Percentiles rank a stretch among this genome's conserved stretches.
phyloP scores from a whole-genome alignment of 768 basidiomycete species.

The Hysterangium stoloniferum region DNA sequence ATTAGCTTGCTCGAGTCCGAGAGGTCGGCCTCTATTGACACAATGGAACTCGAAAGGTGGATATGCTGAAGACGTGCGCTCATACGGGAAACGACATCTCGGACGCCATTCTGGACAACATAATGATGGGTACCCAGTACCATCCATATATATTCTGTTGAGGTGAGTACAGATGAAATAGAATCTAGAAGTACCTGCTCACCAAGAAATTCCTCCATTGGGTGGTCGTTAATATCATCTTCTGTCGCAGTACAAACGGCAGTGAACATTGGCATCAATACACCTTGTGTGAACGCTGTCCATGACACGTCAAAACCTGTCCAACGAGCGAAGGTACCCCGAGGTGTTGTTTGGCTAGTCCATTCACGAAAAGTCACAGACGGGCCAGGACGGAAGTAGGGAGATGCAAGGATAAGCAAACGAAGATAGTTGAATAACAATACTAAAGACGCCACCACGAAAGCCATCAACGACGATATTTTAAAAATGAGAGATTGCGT shows the following conservation, averaged over 20 bases:
- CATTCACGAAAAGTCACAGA: slow-evolving; percentile 43
- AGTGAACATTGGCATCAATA: slow-evolving; percentile 61
- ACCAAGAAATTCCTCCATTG: slow-evolving; percentile 61
- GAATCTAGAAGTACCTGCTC: slow-evolving; percentile 17
- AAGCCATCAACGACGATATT: slow-evolving; percentile 29
- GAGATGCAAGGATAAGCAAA: slow-evolving; percentile 35
- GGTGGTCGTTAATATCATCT: slow-evolving; percentile 47
- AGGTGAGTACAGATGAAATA: neutral
- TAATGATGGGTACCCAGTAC: slow-evolving; percentile 66
- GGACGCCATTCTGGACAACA: slow-evolving; percentile 50
- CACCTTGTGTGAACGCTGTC: slow-evolving; percentile 41
- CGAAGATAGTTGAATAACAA: slow-evolving; percentile 40
- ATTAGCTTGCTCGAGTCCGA: slow-evolving; percentile 27
- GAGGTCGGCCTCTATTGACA: slow-evolving; percentile 34
- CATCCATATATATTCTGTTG: slow-evolving; percentile 59
- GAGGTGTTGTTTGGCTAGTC: slow-evolving; percentile 36
- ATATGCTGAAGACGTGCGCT: slow-evolving; percentile 37
- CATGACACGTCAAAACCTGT: slow-evolving; percentile 44
- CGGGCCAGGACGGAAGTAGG: slow-evolving; percentile 28
- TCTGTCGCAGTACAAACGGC: slow-evolving; percentile 63
- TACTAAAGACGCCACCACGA: slow-evolving; percentile 35
- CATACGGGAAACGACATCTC: slow-evolving; percentile 49
- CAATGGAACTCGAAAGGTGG: slow-evolving; percentile 47
- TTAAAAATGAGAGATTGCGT: slow-evolving; percentile 16
- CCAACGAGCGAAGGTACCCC: slow-evolving; percentile 30